Base-by-base conservation (phyloP, 306 rosid genomes). In the Prosopis cineraria region DNA sequence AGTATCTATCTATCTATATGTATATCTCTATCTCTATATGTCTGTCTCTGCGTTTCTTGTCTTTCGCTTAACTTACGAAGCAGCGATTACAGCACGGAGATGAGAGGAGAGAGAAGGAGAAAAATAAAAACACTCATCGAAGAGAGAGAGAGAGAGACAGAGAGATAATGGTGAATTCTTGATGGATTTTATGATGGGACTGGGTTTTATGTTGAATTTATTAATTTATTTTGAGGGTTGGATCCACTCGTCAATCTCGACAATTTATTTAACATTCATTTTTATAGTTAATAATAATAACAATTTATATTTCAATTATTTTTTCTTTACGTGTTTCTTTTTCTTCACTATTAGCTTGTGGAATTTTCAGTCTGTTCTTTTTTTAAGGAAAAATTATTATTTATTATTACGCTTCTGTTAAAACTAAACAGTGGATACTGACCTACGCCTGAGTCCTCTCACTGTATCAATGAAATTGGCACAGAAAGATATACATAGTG, bases 201-300 rank as follows among this genome's bases (percentile, higher is more conserved):
- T 70, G 79, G 71, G 82, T 74, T 84, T 84, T 76, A 70, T 80
- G 88, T 86, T 88, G 88, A 89, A 90, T 89, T 90, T 89, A 85
- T 77, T 91, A 83, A 75, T 86, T 87, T 80, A 63, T 85, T 79
- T 85, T 85, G 10, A 81, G 78, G 79, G 86, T 87, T 87, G 93
- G 89, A 85, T 81, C 89, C 79, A 85, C 91, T 85, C 83, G 88
- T 83, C 91, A 84, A 88, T 89, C 87, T 88, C 89, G 78, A 88
- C 72, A 76, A 76, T 44, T 19, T 82, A 70, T 67, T 81, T 84
- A 16, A 16, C 33, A 27, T 40, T 64, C 24, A 70, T 70, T 50
- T 66, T 36, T 7, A 50, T 75, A 34, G 77, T 77, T 80, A 80
- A 47, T 53, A 20, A 80, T 55, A 33, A 53, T 53, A n/a, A 81